Conservation (phyloP, 306 rosid genomes). For the Potentilla sterilis region DNA sequence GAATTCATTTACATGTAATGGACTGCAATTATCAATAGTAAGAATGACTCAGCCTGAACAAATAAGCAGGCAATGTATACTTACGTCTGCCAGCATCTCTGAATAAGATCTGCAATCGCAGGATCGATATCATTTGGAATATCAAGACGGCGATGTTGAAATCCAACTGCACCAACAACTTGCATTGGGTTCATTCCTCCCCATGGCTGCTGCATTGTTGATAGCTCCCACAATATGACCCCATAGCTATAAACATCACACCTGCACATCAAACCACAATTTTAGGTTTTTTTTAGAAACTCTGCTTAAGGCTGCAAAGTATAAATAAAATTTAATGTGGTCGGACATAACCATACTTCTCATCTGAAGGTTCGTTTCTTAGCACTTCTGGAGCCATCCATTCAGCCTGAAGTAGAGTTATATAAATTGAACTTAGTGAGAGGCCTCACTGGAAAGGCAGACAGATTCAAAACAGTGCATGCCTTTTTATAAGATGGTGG, state of each 20-base stretch:
- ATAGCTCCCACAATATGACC: conserved; percentile 96
- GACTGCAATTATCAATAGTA: conserved; percentile 4
- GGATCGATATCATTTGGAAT: conserved; percentile 84
- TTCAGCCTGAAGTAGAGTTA: conserved; percentile 73
- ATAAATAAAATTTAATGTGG: conserved; percentile 14
- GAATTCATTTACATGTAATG: conserved; percentile 4
- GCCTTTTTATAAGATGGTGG: not conserved
- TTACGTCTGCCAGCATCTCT: conserved; percentile 96
- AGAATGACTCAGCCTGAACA: not conserved
- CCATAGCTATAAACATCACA: conserved; percentile 95
- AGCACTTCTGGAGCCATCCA: conserved; percentile 99
- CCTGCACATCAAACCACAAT: conserved; percentile 42
- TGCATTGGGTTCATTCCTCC: conserved; percentile 99
- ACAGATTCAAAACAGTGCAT: not conserved
- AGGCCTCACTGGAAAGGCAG: conserved; percentile 19
- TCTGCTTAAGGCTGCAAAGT: conserved; percentile 6
- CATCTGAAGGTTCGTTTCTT: conserved; percentile 94
- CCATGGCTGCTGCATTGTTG: conserved; percentile 94
- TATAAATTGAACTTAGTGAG: conserved; percentile 29
- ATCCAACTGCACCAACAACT: conserved; percentile 99
- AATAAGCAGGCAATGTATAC: conserved; percentile 27
- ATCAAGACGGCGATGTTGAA: conserved; percentile 99
- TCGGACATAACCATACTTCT: conserved; percentile 56
- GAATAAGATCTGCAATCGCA: conserved; percentile 67
- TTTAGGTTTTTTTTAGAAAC: conserved; percentile 14